Conservation (phyloP, 768 basidiomycete species). For the Clitopilus passeckerianus region DNA sequence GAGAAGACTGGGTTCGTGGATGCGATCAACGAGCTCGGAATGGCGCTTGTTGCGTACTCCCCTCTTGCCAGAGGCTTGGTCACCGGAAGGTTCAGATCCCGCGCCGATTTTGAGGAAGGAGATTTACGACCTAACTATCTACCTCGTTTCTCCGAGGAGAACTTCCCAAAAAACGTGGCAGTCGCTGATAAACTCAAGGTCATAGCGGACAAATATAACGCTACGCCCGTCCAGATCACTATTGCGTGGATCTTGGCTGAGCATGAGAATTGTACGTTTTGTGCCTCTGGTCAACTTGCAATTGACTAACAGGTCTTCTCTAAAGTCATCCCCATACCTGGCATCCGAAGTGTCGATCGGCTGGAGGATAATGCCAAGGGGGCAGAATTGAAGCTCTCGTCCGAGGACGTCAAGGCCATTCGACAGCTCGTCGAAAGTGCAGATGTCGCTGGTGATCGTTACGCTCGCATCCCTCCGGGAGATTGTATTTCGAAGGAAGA, state of each 20-base stretch:
- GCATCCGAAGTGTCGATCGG: conserved; percentile 10
- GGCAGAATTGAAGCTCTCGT: conserved; percentile 10
- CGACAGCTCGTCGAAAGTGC: conserved; percentile 13
- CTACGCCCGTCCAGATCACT: conserved; percentile 35
- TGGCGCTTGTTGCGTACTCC: conserved; percentile 41
- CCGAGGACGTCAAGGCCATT: conserved; percentile 17
- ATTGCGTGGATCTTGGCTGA: conserved; percentile 42
- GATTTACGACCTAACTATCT: conserved; percentile 23
- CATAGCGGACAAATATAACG: conserved; percentile 28
- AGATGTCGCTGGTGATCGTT: conserved; percentile 16
- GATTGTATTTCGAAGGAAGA: conserved; percentile 14
- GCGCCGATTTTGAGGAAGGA: conserved; percentile 31
- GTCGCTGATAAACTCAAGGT: conserved; percentile 28
- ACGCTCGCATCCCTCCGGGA: conserved; percentile 9
- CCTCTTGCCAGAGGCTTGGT: conserved; percentile 46
- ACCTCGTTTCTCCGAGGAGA: conserved; percentile 33
- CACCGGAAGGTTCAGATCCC: conserved; percentile 35
- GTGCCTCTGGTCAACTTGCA: background rate
- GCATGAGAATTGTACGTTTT: conserved; percentile 12
- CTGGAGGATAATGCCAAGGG: conserved; percentile 17
- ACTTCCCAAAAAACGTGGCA: conserved; percentile 36
- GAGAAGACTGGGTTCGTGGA: conserved; percentile 35
- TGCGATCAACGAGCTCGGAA: conserved; percentile 36
- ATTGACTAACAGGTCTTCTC: background rate
- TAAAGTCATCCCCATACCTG: conserved; percentile 21